These are phyloP conservation scores for Chlorella sp. DNA, from an alignment of 139 green algal species.

Conservation along the genomic window DNA sequence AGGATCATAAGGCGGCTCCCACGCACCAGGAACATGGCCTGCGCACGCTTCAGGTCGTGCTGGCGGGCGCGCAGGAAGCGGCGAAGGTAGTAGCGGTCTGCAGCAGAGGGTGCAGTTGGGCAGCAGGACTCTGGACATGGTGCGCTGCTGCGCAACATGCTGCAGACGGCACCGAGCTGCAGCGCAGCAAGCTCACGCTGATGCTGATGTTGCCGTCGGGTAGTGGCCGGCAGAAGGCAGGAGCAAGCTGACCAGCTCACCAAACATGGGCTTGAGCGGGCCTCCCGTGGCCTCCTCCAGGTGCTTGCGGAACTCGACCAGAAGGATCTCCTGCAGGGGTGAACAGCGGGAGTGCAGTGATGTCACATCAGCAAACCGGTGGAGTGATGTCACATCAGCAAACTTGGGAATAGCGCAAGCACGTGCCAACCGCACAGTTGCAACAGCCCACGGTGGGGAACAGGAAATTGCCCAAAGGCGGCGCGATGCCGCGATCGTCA, in stretches of 20 bases:
- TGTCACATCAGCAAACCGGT: neutral
- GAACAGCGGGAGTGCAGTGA: too few species aligned
- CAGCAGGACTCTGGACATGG: too few species aligned
- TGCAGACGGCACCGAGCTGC: too few species aligned
- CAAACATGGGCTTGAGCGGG: constrained; percentile 23
- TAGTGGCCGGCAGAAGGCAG: neutral
- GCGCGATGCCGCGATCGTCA: too few species aligned
- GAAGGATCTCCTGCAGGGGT: constrained; percentile 26
- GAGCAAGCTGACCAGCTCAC: neutral
- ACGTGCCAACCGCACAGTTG: too few species aligned
- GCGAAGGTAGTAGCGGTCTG: constrained; percentile 55
- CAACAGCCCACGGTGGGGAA: neutral
- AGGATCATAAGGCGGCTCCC: too few species aligned
- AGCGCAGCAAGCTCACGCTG: too few species aligned
- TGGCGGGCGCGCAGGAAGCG: constrained; percentile 67
- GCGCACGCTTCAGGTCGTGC: constrained; percentile 59
- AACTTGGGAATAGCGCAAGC: neutral
- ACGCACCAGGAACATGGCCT: constrained; percentile 57
- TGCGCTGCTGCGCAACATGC: too few species aligned
- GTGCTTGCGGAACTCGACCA: constrained; percentile 32
- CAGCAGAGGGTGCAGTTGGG: neutral
- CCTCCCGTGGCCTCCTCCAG: constrained; percentile 9
- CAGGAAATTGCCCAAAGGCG: too few species aligned
- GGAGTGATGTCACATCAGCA: neutral
- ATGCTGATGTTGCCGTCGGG: neutral